These are phyloP conservation scores for Incumbomyces delicatus DNA, from an alignment of 2,329 filamentous ascomycete genomes.

Conservation along the genomic window DNA sequence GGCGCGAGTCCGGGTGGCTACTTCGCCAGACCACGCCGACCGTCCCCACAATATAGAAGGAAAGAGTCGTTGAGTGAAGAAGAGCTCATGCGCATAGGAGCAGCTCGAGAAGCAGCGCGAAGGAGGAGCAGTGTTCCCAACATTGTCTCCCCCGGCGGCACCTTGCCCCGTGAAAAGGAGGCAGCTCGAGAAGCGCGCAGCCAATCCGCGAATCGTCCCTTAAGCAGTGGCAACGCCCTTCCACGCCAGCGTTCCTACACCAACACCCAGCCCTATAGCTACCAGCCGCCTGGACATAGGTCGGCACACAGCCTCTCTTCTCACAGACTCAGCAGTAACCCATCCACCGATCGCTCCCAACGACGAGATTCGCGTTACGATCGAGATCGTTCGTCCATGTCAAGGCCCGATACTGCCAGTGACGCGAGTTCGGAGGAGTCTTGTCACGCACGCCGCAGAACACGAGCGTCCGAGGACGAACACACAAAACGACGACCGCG, in stretches of 20 bases:
- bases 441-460: slow-evolving; percentile 14
- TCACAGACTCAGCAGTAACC: slow-evolving; percentile 3
- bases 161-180: slow-evolving; percentile 11
- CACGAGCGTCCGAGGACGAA: slow-evolving; percentile 15
- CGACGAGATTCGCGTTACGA: slow-evolving; percentile 11
- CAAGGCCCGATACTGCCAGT: slow-evolving; percentile 11
- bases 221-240: slow-evolving; percentile 2
- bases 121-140: slow-evolving; percentile 19
- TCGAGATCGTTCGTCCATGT: slow-evolving; percentile 13
- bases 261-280: slow-evolving; percentile 5
- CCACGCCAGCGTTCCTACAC: slow-evolving; percentile 16
- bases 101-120: slow-evolving; percentile 11
- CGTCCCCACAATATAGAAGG: slow-evolving; percentile 12
- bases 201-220: slow-evolving; percentile 16
- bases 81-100: slow-evolving; percentile 10
- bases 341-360: slow-evolving; percentile 5
- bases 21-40: slow-evolving; percentile 10
- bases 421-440: slow-evolving; percentile 27
- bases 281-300: slow-evolving; percentile 1
- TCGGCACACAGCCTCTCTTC: slow-evolving; percentile 8
- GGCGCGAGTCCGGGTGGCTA: slow-evolving; percentile 17
- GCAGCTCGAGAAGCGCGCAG: slow-evolving; percentile 14
- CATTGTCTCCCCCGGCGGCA: slow-evolving; percentile 14
- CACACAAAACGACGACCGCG: slow-evolving; percentile 10
- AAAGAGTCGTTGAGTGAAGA: slow-evolving; percentile 9